A percentile compares a stretch with the other conserved stretches of the same genome.
Conservation (phyloP, 768 basidiomycete species). For the Gloeopeniophorella convolvens region DNA sequence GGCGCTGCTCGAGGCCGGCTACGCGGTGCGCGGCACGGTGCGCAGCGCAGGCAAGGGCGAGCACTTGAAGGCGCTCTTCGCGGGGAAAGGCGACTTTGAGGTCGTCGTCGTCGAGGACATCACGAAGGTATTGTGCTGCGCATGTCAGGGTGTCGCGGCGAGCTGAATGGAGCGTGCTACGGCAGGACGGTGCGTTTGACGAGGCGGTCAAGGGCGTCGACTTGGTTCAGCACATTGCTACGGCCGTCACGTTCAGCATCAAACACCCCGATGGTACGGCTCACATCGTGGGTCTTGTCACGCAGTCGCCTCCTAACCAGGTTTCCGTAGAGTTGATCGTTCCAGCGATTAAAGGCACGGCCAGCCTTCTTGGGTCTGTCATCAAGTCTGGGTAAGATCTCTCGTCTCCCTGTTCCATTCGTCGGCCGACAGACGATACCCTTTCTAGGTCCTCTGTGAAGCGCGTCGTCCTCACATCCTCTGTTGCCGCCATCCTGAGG, state of each 20-base stretch:
- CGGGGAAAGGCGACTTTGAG: too few relatives aligned
- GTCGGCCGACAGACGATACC: too few relatives aligned
- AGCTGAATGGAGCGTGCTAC: too few relatives aligned
- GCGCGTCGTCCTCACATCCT: slow-evolving; percentile 65
- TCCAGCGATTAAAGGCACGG: not conserved
- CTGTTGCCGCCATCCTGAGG: slow-evolving; percentile 42
- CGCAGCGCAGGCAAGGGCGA: too few relatives aligned
- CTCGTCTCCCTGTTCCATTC: too few relatives aligned
- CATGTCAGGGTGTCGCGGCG: too few relatives aligned
- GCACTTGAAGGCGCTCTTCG: too few relatives aligned
- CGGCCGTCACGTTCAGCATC: slow-evolving; percentile 28
- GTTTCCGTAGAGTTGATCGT: not conserved
- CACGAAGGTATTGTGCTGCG: too few relatives aligned
- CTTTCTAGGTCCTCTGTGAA: too few relatives aligned
- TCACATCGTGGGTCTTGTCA: not conserved
- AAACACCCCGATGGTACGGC: slow-evolving; percentile 17
- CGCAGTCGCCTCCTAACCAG: not conserved
- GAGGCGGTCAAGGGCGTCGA: slow-evolving; percentile 39
- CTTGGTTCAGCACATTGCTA: slow-evolving; percentile 33
- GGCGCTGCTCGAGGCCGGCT: too few relatives aligned
- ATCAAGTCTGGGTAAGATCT: not conserved
- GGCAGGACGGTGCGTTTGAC: slow-evolving; percentile 33
- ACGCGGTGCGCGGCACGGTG: too few relatives aligned
- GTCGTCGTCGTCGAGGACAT: too few relatives aligned
- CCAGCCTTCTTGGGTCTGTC: not conserved